A percentile compares a stretch with the other conserved stretches of the same genome.
phyloP scores from a whole-genome alignment of 1,284 basidiomycete genomes.

The Ustilago bromivora region DNA sequence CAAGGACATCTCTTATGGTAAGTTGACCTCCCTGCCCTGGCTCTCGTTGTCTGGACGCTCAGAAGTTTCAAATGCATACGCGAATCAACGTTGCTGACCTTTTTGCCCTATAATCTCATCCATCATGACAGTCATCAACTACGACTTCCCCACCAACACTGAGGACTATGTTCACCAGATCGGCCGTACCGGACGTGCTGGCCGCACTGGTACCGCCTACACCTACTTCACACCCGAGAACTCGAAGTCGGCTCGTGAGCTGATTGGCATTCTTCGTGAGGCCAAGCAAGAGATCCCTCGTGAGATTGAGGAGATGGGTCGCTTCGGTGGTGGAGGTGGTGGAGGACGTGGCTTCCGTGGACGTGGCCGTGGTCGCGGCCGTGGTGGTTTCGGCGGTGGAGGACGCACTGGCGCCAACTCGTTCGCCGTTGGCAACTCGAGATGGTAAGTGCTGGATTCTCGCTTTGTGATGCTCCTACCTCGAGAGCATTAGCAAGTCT shows the following conservation, averaged over 20 bases:
- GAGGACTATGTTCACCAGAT: slow-evolving; percentile 95
- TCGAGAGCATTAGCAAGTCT: neutral
- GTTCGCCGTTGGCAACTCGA: slow-evolving; percentile 55
- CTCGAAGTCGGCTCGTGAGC: slow-evolving; percentile 90
- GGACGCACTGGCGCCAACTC: slow-evolving; percentile 64
- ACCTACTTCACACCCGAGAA: slow-evolving; percentile 91
- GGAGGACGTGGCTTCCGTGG: slow-evolving; percentile 57
- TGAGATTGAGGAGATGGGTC: slow-evolving; percentile 91
- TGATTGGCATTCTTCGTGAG: slow-evolving; percentile 88
- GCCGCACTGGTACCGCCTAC: slow-evolving; percentile 85
- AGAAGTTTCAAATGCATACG: neutral
- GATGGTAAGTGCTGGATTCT: slow-evolving; percentile 46
- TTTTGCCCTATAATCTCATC: neutral
- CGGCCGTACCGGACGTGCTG: slow-evolving; percentile 79
- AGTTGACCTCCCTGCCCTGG: slow-evolving; percentile 69
- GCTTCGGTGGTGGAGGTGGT: slow-evolving; percentile 75
- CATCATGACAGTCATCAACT: slow-evolving; percentile 74
- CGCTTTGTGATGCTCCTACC: neutral
- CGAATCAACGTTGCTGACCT: neutral
- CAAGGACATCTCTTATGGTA: slow-evolving; percentile 93
- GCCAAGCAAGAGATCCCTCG: slow-evolving; percentile 88
- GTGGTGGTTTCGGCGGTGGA: slow-evolving; percentile 48
- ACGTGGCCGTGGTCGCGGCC: slow-evolving; percentile 59
- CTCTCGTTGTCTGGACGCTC: neutral
- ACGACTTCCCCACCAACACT: slow-evolving; percentile 96